These are phyloP conservation scores for Coleophoma cylindrospora DNA, from an alignment of 2,329 filamentous ascomycete genomes.

Conservation along the genomic window DNA sequence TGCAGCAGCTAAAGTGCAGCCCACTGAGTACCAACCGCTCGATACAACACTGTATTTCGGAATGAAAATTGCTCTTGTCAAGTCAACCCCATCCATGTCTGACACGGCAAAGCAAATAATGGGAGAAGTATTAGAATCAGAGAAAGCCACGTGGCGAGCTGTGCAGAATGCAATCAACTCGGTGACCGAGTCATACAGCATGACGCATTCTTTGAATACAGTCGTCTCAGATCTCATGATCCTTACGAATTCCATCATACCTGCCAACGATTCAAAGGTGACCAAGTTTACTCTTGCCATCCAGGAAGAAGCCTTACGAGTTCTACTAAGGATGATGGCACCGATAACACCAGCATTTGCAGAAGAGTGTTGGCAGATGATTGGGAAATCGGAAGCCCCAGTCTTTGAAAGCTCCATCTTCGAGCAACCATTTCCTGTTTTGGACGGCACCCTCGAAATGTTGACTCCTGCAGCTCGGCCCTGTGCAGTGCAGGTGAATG, in stretches of 20 bases:
- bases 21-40: background rate
- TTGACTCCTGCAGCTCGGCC: conserved; percentile 44
- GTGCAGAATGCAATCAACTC: conserved; percentile 64
- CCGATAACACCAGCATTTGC: conserved; percentile 77
- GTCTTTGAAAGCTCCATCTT: conserved; percentile 30
- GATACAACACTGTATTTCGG: background rate
- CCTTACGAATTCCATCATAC: conserved; percentile 65
- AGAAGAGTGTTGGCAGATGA: conserved; percentile 71
- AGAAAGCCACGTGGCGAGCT: conserved; percentile 50
- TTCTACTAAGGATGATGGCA: conserved; percentile 67
- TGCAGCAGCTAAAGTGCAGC: background rate
- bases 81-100: background rate
- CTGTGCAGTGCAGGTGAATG: conserved; percentile 74
- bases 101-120: background rate
- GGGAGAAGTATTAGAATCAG: background rate
- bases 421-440: conserved; percentile 49
- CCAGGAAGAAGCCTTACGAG: conserved; percentile 36
- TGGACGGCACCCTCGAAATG: conserved; percentile 45
- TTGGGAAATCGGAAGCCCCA: conserved; percentile 29
- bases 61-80: background rate
- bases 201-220: conserved; percentile 76
- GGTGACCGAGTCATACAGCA: conserved; percentile 63
- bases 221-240: conserved; percentile 78
- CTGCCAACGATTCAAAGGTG: conserved; percentile 25
- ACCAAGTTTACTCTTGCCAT: background rate